These are phyloP conservation scores for Gossypium ekmanianum DNA, from an alignment of 345 rosid species.

Conservation along the genomic window DNA sequence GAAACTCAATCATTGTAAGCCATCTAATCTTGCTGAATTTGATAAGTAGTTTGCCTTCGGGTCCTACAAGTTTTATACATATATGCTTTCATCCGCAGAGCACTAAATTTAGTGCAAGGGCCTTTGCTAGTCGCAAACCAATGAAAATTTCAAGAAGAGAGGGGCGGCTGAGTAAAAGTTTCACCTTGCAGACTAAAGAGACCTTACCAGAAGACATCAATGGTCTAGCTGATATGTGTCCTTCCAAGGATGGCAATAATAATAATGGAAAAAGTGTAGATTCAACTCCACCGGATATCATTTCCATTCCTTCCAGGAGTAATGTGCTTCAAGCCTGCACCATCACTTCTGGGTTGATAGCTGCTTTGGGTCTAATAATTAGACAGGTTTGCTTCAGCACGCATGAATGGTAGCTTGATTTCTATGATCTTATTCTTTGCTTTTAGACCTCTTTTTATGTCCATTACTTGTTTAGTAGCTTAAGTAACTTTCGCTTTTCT, in stretches of 20 bases:
- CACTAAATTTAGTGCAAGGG: constrained; percentile 23
- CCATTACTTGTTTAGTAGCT: not conserved
- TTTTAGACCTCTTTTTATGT: not conserved
- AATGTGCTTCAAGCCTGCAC: constrained; percentile 76
- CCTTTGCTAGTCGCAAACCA: constrained; percentile 46
- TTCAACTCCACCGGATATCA: constrained; percentile 18
- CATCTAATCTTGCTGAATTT: not conserved
- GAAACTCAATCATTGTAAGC: constrained; percentile 31
- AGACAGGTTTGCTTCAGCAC: constrained; percentile 48
- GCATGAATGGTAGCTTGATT: not conserved
- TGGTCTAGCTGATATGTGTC: constrained; percentile 24
- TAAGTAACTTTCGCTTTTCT: not conserved
- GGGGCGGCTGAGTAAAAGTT: constrained; percentile 22
- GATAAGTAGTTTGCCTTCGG: not conserved
- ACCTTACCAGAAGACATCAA: constrained; percentile 24
- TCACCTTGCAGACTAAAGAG: constrained; percentile 14
- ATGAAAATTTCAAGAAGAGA: constrained; percentile 38
- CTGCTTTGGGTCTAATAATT: constrained; percentile 59
- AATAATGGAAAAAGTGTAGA: constrained; percentile 14
- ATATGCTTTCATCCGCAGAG: constrained; percentile 21
- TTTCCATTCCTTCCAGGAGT: constrained; percentile 46
- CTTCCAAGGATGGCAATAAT: constrained; percentile 25
- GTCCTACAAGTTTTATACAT: not conserved
- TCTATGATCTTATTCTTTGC: constrained; percentile 3
- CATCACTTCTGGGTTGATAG: constrained; percentile 64